These are phyloP conservation scores for Ceriops decandra DNA, from an alignment of 345 rosid species.

Conservation along the genomic window DNA sequence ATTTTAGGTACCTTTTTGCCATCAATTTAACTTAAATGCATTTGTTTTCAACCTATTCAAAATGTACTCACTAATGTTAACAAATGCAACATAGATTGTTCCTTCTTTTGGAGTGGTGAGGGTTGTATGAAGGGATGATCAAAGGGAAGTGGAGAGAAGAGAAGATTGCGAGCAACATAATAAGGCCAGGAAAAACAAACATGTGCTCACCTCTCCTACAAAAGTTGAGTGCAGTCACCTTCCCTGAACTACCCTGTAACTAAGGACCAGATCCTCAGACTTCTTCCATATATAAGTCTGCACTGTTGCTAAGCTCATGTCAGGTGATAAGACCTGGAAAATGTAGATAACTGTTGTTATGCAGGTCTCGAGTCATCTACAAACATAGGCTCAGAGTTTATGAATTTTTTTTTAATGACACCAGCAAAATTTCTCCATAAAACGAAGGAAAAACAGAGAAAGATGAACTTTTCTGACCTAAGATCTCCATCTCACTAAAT, in stretches of 20 bases:
- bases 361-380: background rate
- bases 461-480: too few relatives aligned
- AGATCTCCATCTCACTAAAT: too few relatives aligned
- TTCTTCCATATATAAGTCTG: slow-evolving; percentile 95
- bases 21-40: background rate
- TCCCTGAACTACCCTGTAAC: slow-evolving; percentile 71
- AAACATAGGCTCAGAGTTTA: background rate
- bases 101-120: too few relatives aligned
- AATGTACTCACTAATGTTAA: background rate
- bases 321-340: slow-evolving; percentile 81
- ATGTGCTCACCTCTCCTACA: slow-evolving; percentile 38
- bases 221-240: slow-evolving; percentile 43
- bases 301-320: slow-evolving; percentile 97
- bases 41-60: background rate
- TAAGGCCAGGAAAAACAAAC: background rate
- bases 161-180: background rate
- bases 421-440: too few relatives aligned
- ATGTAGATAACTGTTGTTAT: slow-evolving; percentile 5
- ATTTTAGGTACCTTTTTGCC: background rate
- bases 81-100: background rate
- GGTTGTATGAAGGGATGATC: background rate
- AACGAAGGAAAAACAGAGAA: too few relatives aligned
- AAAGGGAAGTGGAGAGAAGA: background rate
- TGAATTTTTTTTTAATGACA: too few relatives aligned
- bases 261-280: slow-evolving; percentile 88